Evolutionary conservation across 495 filamentous ascomycete genomes (phyloP).

Genomic region (Aspergillus biplanus): DNA sequence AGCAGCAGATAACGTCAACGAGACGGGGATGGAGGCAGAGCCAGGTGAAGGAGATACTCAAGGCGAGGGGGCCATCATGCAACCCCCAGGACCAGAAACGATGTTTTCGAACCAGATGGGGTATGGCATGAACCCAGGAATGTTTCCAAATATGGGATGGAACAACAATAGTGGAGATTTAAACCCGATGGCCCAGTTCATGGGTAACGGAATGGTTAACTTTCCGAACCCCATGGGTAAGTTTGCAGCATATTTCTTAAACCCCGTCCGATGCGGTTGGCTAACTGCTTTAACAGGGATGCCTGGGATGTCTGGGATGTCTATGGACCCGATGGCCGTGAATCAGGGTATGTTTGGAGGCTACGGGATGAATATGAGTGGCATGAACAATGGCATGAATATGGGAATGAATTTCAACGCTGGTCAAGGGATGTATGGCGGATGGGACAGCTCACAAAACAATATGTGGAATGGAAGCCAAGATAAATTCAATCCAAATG

Average conservation of each 20-base stretch:
- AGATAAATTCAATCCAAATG: conserved; percentile 69
- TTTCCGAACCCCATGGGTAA: conserved; percentile 79
- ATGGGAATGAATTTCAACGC: conserved; percentile 76
- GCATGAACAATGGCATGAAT: conserved; percentile 89
- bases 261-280: background rate
- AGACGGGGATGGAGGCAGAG: conserved; percentile 2
- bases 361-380: conserved; percentile 90
- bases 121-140: conserved; percentile 40
- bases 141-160: conserved; percentile 69
- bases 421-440: conserved; percentile 64
- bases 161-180: conserved; percentile 63
- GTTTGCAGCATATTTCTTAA: conserved; percentile 35
- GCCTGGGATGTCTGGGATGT: conserved; percentile 76
- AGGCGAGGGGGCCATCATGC: conserved; percentile 24
- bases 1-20: conserved; percentile 15
- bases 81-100: conserved; percentile 13
- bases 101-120: conserved; percentile 33
- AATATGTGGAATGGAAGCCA: conserved; percentile 75
- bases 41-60: conserved; percentile 11
- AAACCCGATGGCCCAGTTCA: conserved; percentile 73
- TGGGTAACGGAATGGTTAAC: conserved; percentile 74
- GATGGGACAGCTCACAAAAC: conserved; percentile 63
- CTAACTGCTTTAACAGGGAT: conserved; percentile 27
- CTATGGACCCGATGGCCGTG: conserved; percentile 88
- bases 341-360: conserved; percentile 86